Percentiles rank a stretch among this genome's conserved stretches.
These are phyloP conservation scores for Acacia acuminata DNA, from an alignment of 306 rosid genomes.

Conservation along the genomic window DNA sequence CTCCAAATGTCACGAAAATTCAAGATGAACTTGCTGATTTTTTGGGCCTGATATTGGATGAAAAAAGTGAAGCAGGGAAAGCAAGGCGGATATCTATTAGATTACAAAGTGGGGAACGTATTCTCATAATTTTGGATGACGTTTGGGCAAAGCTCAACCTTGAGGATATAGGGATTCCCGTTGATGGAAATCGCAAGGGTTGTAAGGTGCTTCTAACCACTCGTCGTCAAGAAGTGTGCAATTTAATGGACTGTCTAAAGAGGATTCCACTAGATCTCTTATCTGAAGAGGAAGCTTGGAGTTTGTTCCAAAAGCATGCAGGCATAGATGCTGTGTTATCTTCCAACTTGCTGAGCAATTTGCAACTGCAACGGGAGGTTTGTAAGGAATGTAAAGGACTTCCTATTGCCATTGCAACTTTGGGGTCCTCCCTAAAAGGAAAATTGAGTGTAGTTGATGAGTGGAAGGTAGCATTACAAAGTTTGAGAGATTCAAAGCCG, in stretches of 20 bases:
- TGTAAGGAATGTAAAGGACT: slow-evolving; percentile 21
- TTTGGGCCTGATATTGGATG: slow-evolving; percentile 2
- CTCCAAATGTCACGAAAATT: slow-evolving; percentile 3
- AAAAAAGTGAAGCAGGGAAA: slow-evolving; percentile 16
- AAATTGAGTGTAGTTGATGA: neutral
- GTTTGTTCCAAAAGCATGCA: slow-evolving; percentile 10
- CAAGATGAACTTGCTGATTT: slow-evolving; percentile 16
- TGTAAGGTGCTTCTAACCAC: slow-evolving; percentile 23
- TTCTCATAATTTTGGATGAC: slow-evolving; percentile 16
- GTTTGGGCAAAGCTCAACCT: slow-evolving; percentile 20
- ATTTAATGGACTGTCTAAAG: slow-evolving; percentile 8
- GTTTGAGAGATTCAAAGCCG: slow-evolving; percentile 13
- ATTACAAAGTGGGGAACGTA: slow-evolving; percentile 7
- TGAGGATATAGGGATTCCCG: slow-evolving; percentile 20
- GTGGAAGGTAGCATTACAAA: slow-evolving; percentile 8
- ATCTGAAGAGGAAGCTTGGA: slow-evolving; percentile 24
- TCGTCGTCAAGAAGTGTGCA: slow-evolving; percentile 2
- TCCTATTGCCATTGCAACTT: slow-evolving; percentile 7
- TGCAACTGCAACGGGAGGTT: neutral
- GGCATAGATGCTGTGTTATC: slow-evolving; percentile 1
- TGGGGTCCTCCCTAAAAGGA: neutral
- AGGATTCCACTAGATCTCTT: slow-evolving; percentile 11
- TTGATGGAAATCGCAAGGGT: neutral
- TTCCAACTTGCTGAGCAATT: neutral
- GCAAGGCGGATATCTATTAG: slow-evolving; percentile 9